Conservation (phyloP, 208 protist species). For the Trichomonas gallinae region DNA sequence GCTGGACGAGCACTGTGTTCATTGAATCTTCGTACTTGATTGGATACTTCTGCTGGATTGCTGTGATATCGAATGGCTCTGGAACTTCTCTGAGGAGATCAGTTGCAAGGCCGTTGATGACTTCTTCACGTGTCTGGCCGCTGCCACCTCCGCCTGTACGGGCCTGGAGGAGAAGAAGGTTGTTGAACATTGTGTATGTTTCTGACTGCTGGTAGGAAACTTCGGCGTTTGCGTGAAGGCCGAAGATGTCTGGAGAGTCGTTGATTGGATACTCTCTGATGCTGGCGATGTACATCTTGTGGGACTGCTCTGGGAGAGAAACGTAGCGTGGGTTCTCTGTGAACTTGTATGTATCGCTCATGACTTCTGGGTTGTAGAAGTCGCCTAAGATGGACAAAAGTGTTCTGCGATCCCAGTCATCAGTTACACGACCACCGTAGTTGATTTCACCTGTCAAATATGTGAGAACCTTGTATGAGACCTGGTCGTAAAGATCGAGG, state of each 20-base stretch:
- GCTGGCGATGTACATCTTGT: conserved; percentile 35
- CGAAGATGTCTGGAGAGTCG: conserved; percentile 43
- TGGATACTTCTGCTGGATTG: conserved; percentile 35
- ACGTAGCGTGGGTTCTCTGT: conserved; percentile 33
- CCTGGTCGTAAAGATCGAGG: conserved; percentile 79
- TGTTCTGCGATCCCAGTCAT: conserved; percentile 85
- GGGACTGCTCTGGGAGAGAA: conserved; percentile 25
- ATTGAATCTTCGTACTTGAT: conserved; percentile 41
- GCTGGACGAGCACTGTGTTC: conserved; percentile 47
- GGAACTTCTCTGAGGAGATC: conserved; percentile 49
- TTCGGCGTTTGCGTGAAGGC: conserved; percentile 48
- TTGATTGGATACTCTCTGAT: conserved; percentile 34
- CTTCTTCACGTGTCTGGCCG: conserved; percentile 42
- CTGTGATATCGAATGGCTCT: conserved; percentile 32
- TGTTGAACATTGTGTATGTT: conserved; percentile 36
- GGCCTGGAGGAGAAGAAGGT: conserved; percentile 24
- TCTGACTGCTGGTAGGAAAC: conserved; percentile 42
- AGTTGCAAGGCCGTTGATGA: conserved; percentile 58
- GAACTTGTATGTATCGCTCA: conserved; percentile 56
- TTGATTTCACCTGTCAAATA: conserved; percentile 65
- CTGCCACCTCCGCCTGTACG: neutral
- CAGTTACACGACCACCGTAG: conserved; percentile 92
- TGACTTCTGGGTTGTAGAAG: conserved; percentile 67
- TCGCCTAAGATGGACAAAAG: conserved; percentile 73
- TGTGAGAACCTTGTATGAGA: conserved; percentile 86